These are phyloP conservation scores for Leucocoprinus sp. DNA, from an alignment of 768 basidiomycete species.

Conservation along the genomic window DNA sequence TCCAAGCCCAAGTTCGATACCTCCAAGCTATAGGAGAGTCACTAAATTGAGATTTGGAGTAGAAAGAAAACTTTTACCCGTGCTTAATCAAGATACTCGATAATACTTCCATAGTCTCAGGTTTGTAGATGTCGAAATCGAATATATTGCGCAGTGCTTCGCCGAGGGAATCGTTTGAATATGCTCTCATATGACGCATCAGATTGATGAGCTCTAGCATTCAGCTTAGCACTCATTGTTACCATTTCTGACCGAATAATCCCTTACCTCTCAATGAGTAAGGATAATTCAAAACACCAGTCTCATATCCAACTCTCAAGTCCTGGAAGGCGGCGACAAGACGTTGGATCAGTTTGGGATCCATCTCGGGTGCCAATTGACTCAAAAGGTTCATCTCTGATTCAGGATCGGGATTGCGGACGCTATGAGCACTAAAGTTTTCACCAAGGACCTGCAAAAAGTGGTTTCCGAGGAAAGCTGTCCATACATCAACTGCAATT, in stretches of 20 bases:
- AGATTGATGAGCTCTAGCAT: slow-evolving; percentile 54
- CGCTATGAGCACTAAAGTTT: slow-evolving; percentile 58
- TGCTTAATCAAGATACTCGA: slow-evolving; percentile 50
- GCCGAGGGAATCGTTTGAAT: slow-evolving; percentile 50
- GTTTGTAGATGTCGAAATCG: slow-evolving; percentile 63
- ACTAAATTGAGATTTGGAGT: neutral
- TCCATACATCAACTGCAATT: neutral
- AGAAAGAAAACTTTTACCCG: slow-evolving; percentile 31
- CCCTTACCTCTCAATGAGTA: slow-evolving; percentile 57
- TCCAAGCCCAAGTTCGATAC: slow-evolving; percentile 49
- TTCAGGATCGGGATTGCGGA: slow-evolving; percentile 58
- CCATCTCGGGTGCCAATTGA: slow-evolving; percentile 55
- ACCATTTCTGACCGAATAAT: too few species aligned
- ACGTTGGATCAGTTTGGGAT: slow-evolving; percentile 41
- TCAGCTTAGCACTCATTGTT: neutral
- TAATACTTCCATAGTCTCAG: slow-evolving; percentile 55
- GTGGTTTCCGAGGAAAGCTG: slow-evolving; percentile 67
- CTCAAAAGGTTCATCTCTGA: slow-evolving; percentile 54
- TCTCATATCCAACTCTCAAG: slow-evolving; percentile 48
- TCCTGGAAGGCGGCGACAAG: slow-evolving; percentile 63
- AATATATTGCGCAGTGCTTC: slow-evolving; percentile 56
- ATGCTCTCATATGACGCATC: slow-evolving; percentile 54
- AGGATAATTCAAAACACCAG: slow-evolving; percentile 52
- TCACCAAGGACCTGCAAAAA: slow-evolving; percentile 67
- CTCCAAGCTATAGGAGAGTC: slow-evolving; percentile 28